A percentile compares a stretch with the other conserved stretches of the same genome.
Conservation (phyloP, 2,329 filamentous ascomycete genomes). For the Oidium heveae region DNA sequence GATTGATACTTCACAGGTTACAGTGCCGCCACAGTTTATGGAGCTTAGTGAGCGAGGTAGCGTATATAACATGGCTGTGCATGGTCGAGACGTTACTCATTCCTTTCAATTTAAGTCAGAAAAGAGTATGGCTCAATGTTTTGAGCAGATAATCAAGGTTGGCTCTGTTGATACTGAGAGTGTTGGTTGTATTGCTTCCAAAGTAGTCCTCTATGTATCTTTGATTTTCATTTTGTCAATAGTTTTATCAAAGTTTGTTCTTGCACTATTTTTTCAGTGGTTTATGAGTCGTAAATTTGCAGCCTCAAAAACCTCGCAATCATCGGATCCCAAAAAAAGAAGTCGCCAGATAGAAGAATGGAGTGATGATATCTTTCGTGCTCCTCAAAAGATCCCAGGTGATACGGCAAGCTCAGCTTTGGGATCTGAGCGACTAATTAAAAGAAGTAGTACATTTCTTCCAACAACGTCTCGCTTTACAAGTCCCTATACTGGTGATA, state of each 20-base stretch:
- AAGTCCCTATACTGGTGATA: slow-evolving; percentile 60
- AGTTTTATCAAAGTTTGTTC: slow-evolving; percentile 61
- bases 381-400: slow-evolving; percentile 56
- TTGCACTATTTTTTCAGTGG: slow-evolving; percentile 88
- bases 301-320: slow-evolving; percentile 62
- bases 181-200: slow-evolving; percentile 88
- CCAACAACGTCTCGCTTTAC: slow-evolving; percentile 91
- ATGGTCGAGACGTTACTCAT: slow-evolving; percentile 71
- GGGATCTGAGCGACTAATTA: slow-evolving; percentile 44
- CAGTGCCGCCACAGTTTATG: slow-evolving; percentile 52
- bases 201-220: slow-evolving; percentile 88
- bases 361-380: slow-evolving; percentile 90
- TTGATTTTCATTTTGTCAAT: slow-evolving; percentile 79
- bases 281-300: slow-evolving; percentile 74
- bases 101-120: slow-evolving; percentile 57
- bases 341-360: slow-evolving; percentile 92
- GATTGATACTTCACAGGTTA: slow-evolving; percentile 67
- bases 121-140: slow-evolving; percentile 63
- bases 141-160: slow-evolving; percentile 85
- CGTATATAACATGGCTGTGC: slow-evolving; percentile 33
- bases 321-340: slow-evolving; percentile 56
- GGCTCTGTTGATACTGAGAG: slow-evolving; percentile 89
- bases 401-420: slow-evolving; percentile 40
- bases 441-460: slow-evolving; percentile 61
- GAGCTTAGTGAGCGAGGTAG: slow-evolving; percentile 46